These are phyloP conservation scores for Ananas comosus DNA, from an alignment of 176 grass and related monocot species.

Conservation along the genomic window DNA sequence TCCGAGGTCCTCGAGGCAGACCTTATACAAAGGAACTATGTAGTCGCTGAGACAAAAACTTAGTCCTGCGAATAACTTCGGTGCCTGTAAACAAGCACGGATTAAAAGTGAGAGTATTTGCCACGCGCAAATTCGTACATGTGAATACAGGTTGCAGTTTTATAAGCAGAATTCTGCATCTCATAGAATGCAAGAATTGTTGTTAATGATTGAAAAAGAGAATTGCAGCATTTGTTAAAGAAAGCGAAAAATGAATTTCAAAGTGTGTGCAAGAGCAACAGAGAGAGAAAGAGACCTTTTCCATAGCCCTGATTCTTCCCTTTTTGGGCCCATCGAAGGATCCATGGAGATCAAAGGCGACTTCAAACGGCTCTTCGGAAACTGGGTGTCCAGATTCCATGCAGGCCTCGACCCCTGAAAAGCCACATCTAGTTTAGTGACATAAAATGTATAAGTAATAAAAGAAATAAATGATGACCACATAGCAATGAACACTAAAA, in stretches of 20 bases:
- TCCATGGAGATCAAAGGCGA: slow-evolving; percentile 11
- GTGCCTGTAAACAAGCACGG: slow-evolving; percentile 13
- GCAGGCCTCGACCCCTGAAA: slow-evolving; percentile 20
- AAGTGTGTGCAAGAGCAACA: neutral
- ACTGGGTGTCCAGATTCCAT: slow-evolving; percentile 2
- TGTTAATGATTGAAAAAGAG: no score
- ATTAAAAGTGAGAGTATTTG: no score
- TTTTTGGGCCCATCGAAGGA: slow-evolving; percentile 21
- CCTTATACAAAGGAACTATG: slow-evolving; percentile 1
- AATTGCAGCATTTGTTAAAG: no score
- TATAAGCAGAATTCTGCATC: no score
- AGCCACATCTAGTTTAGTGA: neutral
- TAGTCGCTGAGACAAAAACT: slow-evolving; percentile 12
- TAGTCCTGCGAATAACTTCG: slow-evolving; percentile 19
- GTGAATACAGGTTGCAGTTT: no score
- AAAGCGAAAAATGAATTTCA: no score
- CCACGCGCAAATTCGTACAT: no score
- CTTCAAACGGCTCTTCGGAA: slow-evolving; percentile 19
- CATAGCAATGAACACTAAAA: no score
- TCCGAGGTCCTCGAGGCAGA: slow-evolving; percentile 9
- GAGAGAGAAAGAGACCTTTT: slow-evolving; percentile 6
- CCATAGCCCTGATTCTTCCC: slow-evolving; percentile 11
- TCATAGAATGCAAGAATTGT: no score
- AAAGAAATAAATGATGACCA: no score
- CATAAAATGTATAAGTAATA: neutral